phyloP scores from a whole-genome alignment of 192 early-diverging fungal genomes.

The Rhizoclosmatium globosum region DNA sequence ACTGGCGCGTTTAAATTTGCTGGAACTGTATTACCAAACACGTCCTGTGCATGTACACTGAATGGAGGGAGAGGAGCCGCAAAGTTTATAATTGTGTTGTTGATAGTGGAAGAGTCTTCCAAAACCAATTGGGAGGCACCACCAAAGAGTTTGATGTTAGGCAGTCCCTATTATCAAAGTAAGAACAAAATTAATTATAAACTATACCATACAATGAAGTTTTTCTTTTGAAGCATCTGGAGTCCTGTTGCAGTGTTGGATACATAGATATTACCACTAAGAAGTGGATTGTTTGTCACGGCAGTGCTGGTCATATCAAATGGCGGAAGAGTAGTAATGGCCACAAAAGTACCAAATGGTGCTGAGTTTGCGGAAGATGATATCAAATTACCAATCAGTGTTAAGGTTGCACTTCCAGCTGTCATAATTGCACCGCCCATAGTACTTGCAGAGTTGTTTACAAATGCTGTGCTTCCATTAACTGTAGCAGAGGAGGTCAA shows the following conservation, averaged over 20 bases:
- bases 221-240: background rate
- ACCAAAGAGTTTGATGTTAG: background rate
- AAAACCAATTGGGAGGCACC: background rate
- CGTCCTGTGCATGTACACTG: background rate
- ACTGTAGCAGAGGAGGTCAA: background rate
- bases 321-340: background rate
- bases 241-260: background rate
- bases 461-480: background rate
- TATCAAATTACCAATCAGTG: background rate
- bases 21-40: constrained; percentile 9
- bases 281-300: background rate
- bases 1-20: constrained; percentile 4
- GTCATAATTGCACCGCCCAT: background rate
- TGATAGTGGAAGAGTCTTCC: background rate
- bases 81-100: constrained; percentile 22
- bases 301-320: background rate
- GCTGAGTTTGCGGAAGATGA: background rate
- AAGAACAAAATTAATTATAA: too few relatives aligned
- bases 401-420: background rate
- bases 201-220: background rate
- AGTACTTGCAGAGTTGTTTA: background rate
- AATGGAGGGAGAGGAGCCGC: constrained; percentile 7
- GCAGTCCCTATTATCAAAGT: background rate
- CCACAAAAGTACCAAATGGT: background rate
- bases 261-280: background rate